phyloP scores from a whole-genome alignment of 2,329 filamentous ascomycete genomes.

The Delphinella strobiligena region DNA sequence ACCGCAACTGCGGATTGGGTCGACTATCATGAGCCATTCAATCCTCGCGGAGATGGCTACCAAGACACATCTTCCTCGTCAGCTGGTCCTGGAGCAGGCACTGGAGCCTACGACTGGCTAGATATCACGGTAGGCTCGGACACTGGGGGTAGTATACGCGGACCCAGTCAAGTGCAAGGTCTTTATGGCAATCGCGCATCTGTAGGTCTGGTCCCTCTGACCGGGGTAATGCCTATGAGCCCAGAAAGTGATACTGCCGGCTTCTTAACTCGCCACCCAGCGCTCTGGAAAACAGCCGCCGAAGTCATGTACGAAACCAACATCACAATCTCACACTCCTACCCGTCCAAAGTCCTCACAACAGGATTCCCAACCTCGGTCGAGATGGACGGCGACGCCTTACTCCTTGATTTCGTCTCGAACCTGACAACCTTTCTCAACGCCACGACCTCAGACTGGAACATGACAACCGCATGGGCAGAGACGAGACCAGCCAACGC shows the following conservation, averaged over 20 bases:
- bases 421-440: constrained; percentile 32
- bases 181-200: constrained; percentile 40
- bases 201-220: constrained; percentile 33
- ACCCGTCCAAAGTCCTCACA: constrained; percentile 31
- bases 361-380: constrained; percentile 30
- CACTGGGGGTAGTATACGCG: constrained; percentile 39
- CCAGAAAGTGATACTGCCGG: constrained; percentile 37
- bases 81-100: constrained; percentile 32
- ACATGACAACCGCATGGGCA: constrained; percentile 25
- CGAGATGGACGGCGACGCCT: constrained; percentile 23
- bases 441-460: constrained; percentile 24
- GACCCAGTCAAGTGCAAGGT: constrained; percentile 36
- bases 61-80: constrained; percentile 37
- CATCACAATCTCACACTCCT: constrained; percentile 29
- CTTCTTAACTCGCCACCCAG: constrained; percentile 33
- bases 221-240: constrained; percentile 37
- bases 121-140: constrained; percentile 39
- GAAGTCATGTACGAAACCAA: constrained; percentile 33
- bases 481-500: constrained; percentile 21
- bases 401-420: constrained; percentile 30
- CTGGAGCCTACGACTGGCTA: constrained; percentile 35
- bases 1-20: constrained; percentile 40
- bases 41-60: constrained; percentile 33
- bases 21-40: constrained; percentile 32
- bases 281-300: constrained; percentile 31